Evolutionary conservation across 2,329 filamentous ascomycete species (phyloP).

Genomic region (Pseudogymnoascus sp.): DNA sequence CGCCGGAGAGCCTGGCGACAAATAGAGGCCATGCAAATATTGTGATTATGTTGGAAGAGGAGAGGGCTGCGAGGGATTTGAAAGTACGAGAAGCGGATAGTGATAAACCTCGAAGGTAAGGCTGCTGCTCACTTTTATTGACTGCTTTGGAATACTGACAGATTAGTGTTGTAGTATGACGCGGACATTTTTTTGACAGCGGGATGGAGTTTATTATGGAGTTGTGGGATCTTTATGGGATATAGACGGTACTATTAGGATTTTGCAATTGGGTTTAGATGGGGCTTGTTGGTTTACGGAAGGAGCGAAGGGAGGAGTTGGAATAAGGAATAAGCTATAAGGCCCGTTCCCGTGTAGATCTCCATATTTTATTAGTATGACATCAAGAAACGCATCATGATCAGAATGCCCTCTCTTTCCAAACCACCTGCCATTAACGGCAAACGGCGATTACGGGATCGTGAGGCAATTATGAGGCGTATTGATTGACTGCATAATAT

Average conservation of each 20-base stretch:
- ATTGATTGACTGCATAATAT: not conserved
- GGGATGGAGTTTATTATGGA: not conserved
- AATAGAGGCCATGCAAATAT: conserved; percentile 24
- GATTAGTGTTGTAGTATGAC: not conserved
- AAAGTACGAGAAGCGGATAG: conserved; percentile 11
- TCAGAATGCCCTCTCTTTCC: not conserved
- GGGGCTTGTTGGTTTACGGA: not conserved
- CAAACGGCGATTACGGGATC: not conserved
- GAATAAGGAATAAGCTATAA: not conserved
- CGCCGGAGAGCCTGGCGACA: conserved; percentile 21
- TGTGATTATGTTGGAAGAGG: conserved; percentile 23
- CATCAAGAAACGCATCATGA: not conserved
- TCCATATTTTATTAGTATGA: not conserved
- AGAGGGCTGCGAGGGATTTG: conserved; percentile 11
- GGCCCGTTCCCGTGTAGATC: not conserved
- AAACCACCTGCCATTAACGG: not conserved
- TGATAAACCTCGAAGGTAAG: conserved; percentile 8
- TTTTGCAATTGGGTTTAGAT: not conserved
- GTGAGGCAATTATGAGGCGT: not conserved
- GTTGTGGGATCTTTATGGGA: not conserved
- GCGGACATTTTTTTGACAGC: not conserved
- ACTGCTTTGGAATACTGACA: not conserved
- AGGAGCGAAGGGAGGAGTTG: not conserved
- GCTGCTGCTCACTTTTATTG: not conserved
- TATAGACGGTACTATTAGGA: not conserved